These are phyloP conservation scores for Metschnikowia koreensis DNA, from an alignment of 805 yeast genomes.

Conservation along the genomic window DNA sequence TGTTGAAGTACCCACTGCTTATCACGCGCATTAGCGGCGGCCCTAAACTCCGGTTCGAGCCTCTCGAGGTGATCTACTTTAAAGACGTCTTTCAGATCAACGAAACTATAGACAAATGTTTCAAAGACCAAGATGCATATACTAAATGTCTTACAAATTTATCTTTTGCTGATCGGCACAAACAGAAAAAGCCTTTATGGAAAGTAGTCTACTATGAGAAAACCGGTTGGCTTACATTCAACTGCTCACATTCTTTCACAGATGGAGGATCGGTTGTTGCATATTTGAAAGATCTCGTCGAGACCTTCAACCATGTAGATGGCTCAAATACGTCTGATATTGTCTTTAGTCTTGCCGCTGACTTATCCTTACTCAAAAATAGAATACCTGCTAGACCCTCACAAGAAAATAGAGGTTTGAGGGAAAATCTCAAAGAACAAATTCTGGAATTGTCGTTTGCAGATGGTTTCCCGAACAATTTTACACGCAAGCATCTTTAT, in stretches of 20 bases:
- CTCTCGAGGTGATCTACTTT: neutral
- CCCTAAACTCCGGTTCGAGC: neutral
- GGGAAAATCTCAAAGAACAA: neutral
- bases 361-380: slow-evolving; percentile 2
- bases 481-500: slow-evolving; percentile 1
- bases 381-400: slow-evolving; percentile 1
- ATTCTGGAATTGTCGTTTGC: slow-evolving; percentile 3
- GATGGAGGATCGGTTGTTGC: slow-evolving; percentile 12
- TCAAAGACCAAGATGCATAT: neutral
- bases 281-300: slow-evolving; percentile 9
- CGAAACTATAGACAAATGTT: neutral
- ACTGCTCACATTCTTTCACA: slow-evolving; percentile 6
- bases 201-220: slow-evolving; percentile 4
- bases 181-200: slow-evolving; percentile 4
- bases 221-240: slow-evolving; percentile 7
- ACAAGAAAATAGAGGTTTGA: neutral
- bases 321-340: neutral
- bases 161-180: neutral
- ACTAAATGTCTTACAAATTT: neutral
- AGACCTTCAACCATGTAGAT: neutral
- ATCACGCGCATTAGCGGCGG: neutral
- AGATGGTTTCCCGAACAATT: neutral
- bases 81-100: neutral
- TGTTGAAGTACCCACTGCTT: slow-evolving; percentile 1
- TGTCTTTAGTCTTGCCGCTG: slow-evolving; percentile 3